phyloP scores from a whole-genome alignment of 345 rosid species.

The Populus alba region DNA sequence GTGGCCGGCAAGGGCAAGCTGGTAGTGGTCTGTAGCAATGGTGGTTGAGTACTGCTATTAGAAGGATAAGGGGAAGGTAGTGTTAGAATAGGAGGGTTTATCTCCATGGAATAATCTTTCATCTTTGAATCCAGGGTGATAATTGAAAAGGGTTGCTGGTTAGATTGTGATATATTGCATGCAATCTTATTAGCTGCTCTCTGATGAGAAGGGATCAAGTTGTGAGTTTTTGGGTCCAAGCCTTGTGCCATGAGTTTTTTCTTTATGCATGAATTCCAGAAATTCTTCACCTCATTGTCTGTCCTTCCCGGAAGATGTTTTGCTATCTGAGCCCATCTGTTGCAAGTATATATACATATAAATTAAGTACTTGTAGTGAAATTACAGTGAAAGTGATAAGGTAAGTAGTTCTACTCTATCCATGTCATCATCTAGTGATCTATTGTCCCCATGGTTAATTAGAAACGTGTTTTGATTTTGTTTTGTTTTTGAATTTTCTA shows the following conservation, averaged over 20 bases:
- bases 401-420: not conserved
- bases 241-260: constrained; percentile 67
- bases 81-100: constrained; percentile 14
- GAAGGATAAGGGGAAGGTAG: constrained; percentile 7
- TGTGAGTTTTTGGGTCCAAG: constrained; percentile 23
- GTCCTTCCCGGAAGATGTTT: constrained; percentile 78
- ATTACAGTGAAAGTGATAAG: not conserved
- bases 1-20: not conserved
- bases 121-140: constrained; percentile 9
- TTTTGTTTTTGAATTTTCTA: not conserved
- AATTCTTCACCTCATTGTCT: constrained; percentile 75
- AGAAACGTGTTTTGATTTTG: not conserved
- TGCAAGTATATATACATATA: not conserved
- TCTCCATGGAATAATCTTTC: constrained; percentile 4
- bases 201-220: constrained; percentile 26
- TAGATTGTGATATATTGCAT: constrained; percentile 10
- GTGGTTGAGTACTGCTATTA: not conserved
- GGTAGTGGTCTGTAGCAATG: not conserved
- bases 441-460: not conserved
- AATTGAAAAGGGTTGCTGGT: constrained; percentile 19
- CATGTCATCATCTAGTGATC: not conserved
- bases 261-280: constrained; percentile 75
- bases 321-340: constrained; percentile 91
- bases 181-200: constrained; percentile 23
- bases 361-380: not conserved